These are phyloP conservation scores for Yamadazyma spencermartinsiae DNA, from an alignment of 1,139 yeast genomes.

Conservation along the genomic window DNA sequence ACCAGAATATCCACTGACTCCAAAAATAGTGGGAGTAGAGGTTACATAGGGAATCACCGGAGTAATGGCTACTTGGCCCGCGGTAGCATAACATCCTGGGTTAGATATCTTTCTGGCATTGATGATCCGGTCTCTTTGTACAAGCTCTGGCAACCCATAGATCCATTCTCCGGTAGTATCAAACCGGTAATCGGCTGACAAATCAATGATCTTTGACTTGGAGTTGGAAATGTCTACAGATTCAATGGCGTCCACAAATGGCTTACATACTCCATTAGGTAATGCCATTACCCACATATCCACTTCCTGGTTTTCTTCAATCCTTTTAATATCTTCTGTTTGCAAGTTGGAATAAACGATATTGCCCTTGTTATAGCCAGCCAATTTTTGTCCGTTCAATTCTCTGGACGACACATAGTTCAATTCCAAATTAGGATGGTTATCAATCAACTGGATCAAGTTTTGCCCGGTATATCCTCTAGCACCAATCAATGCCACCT, in stretches of 20 bases:
- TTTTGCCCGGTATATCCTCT: slow-evolving; percentile 98
- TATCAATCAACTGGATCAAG: slow-evolving; percentile 79
- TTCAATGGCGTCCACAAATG: slow-evolving; percentile 93
- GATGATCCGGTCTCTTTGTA: slow-evolving; percentile 63
- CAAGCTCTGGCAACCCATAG: slow-evolving; percentile 88
- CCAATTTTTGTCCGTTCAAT: slow-evolving; percentile 79
- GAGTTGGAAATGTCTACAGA: slow-evolving; percentile 47
- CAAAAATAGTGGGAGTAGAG: slow-evolving; percentile 84
- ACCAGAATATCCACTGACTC: slow-evolving; percentile 97
- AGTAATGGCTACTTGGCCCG: slow-evolving; percentile 89
- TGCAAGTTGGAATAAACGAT: slow-evolving; percentile 83
- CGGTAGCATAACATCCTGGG: slow-evolving; percentile 99
- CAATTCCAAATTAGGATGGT: slow-evolving; percentile 83
- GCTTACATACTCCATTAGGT: slow-evolving; percentile 97
- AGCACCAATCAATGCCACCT: slow-evolving; percentile 95
- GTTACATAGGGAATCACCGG: slow-evolving; percentile 67
- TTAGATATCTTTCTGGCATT: slow-evolving; percentile 84
- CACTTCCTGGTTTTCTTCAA: slow-evolving; percentile 75
- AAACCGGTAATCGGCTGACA: slow-evolving; percentile 95
- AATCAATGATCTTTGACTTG: slow-evolving; percentile 79
- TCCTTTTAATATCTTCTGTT: slow-evolving; percentile 75
- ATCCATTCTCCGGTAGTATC: slow-evolving; percentile 86
- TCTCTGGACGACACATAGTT: slow-evolving; percentile 96
- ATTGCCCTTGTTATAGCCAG: slow-evolving; percentile 81
- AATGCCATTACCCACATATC: slow-evolving; percentile 99